These are phyloP conservation scores for Apophysomyces variabilis DNA, from an alignment of 371 early-diverging fungal genomes.

Conservation along the genomic window DNA sequence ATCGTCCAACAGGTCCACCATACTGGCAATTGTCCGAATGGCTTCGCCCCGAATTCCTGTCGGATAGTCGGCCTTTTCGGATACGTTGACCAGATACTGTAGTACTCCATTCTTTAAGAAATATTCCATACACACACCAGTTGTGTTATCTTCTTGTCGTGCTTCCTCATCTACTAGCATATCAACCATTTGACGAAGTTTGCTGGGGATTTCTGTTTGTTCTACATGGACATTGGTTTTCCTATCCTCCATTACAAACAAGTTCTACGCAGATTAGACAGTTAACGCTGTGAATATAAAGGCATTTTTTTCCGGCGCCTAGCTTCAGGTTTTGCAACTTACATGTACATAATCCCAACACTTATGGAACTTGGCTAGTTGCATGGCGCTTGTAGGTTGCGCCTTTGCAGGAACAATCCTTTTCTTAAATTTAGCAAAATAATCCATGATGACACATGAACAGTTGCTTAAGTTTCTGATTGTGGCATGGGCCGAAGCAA, in stretches of 20 bases:
- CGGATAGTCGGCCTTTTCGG: conserved; percentile 82
- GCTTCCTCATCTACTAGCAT: conserved; percentile 91
- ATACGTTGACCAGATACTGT: conserved; percentile 75
- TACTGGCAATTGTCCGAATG: conserved; percentile 78
- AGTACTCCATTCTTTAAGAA: conserved; percentile 85
- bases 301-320: too few species aligned
- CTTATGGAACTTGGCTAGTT: conserved; percentile 75
- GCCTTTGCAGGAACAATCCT: conserved; percentile 67
- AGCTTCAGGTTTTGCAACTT: conserved; percentile 23
- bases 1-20: conserved; percentile 87
- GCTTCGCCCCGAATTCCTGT: conserved; percentile 85
- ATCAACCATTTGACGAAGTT: conserved; percentile 85
- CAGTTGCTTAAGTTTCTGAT: neutral
- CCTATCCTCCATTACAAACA: conserved; percentile 62
- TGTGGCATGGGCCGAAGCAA: neutral
- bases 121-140: conserved; percentile 92
- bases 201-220: conserved; percentile 81
- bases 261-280: conserved; percentile 46
- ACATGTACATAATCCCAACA: conserved; percentile 78
- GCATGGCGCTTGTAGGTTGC: conserved; percentile 68
- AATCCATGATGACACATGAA: conserved; percentile 54
- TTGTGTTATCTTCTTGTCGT: conserved; percentile 69
- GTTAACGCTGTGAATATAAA: neutral
- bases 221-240: conserved; percentile 61
- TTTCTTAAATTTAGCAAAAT: conserved; percentile 70